Percentiles rank a stretch among this genome's conserved stretches.
Evolutionary conservation across 495 filamentous ascomycete species (phyloP).

Genomic region (Elaphomyces granulatus): DNA sequence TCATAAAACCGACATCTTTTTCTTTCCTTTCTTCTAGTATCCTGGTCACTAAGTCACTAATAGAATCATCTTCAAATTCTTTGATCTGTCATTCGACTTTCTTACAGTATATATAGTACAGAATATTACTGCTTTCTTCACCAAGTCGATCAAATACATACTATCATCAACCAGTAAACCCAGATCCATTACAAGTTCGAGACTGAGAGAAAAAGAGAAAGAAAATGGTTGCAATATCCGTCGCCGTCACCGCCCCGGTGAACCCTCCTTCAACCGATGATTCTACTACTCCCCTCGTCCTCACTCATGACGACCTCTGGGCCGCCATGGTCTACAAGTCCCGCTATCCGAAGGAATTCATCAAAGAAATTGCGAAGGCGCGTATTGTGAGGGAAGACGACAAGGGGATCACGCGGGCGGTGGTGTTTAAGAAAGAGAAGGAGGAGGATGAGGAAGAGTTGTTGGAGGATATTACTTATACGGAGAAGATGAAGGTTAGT

Average conservation of each 20-base stretch:
- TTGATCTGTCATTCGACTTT: too few species aligned
- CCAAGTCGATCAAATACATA: too few species aligned
- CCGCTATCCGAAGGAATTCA: slow-evolving; percentile 28
- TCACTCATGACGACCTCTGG: slow-evolving; percentile 30
- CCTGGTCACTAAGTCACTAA: too few species aligned
- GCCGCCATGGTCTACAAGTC: slow-evolving; percentile 28
- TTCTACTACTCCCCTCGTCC: slow-evolving; percentile 15
- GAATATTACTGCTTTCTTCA: too few species aligned
- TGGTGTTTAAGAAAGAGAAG: slow-evolving; percentile 10
- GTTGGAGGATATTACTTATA: neutral
- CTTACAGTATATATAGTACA: too few species aligned
- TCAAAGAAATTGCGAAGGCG: slow-evolving; percentile 24
- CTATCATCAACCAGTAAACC: too few species aligned
- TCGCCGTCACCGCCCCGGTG: slow-evolving; percentile 19
- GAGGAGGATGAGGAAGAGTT: slow-evolving; percentile 9
- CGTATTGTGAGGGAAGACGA: slow-evolving; percentile 5
- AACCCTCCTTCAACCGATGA: too few species aligned
- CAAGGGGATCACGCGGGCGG: neutral
- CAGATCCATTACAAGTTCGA: too few species aligned
- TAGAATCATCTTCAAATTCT: too few species aligned
- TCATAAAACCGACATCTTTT: too few species aligned
- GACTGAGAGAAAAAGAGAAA: too few species aligned
- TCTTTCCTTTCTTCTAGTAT: too few species aligned
- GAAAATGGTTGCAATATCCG: slow-evolving; percentile 3
- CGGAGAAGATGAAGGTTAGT: neutral